Conservation (phyloP, 78 protist genomes). For the Dictyostelium capitatum region DNA sequence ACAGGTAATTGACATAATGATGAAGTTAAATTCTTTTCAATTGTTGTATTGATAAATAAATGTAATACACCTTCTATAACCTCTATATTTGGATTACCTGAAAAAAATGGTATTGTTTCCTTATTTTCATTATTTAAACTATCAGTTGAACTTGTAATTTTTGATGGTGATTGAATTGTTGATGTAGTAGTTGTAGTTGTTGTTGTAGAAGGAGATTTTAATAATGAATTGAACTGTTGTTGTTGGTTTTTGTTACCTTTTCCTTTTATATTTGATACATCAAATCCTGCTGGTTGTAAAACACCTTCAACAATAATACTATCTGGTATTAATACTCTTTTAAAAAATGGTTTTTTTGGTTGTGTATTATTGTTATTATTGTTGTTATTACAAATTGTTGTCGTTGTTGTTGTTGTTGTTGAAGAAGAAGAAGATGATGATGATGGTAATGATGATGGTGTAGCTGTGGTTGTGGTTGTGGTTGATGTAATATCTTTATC, state of each 20-base stretch:
- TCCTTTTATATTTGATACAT: not conserved
- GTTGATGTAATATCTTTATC: not conserved
- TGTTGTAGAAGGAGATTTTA: not conserved
- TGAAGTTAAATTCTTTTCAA: slow-evolving; percentile 22
- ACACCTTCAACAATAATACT: slow-evolving; percentile 2
- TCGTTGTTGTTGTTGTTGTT: not conserved
- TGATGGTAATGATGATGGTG: too few species aligned
- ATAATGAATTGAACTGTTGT: not conserved
- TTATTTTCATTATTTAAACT: not conserved
- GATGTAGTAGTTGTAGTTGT: not conserved
- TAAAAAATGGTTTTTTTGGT: slow-evolving; percentile 7
- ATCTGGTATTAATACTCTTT: slow-evolving; percentile 14
- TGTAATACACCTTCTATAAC: slow-evolving; percentile 81
- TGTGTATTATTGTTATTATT: not conserved
- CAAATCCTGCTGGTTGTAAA: slow-evolving; percentile 3
- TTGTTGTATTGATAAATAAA: slow-evolving; percentile 47
- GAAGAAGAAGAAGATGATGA: too few species aligned
- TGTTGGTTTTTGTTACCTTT: not conserved
- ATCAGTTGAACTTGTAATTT: not conserved
- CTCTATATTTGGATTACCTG: slow-evolving; percentile 85
- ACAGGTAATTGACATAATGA: slow-evolving; percentile 70
- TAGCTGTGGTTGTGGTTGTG: not conserved
- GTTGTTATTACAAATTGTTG: not conserved
- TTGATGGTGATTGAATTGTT: not conserved
- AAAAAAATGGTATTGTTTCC: slow-evolving; percentile 79